These are phyloP conservation scores for Leavenworthia alabamica DNA, from an alignment of 345 rosid species.

Conservation along the genomic window DNA sequence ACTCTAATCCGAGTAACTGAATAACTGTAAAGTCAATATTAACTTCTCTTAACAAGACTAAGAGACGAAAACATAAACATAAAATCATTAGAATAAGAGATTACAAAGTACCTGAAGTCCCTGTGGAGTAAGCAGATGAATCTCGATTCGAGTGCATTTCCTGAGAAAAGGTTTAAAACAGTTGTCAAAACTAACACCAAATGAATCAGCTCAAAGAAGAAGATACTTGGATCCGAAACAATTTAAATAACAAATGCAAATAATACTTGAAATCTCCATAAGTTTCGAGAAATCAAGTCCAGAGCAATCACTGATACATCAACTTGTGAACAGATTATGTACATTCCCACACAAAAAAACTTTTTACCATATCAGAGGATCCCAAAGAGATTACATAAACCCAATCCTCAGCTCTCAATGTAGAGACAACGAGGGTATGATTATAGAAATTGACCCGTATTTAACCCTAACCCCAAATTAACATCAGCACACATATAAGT, in stretches of 20 bases:
- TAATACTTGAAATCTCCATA: background rate
- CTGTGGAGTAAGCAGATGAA: conserved; percentile 67
- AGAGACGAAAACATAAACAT: too few relatives aligned
- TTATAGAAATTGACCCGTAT: background rate
- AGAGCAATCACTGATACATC: background rate
- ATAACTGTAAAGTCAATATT: background rate
- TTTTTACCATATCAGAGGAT: background rate
- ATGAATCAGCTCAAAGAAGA: conserved; percentile 6
- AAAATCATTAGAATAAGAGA: too few relatives aligned
- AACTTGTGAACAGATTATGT: too few relatives aligned
- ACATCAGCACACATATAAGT: background rate
- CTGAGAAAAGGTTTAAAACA: conserved; percentile 36
- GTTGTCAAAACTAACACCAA: background rate
- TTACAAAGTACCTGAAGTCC: conserved; percentile 82
- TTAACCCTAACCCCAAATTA: conserved; percentile 6
- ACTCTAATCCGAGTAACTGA: background rate
- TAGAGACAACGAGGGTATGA: background rate
- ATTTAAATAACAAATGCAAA: background rate
- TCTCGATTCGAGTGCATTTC: conserved; percentile 90
- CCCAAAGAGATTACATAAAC: background rate
- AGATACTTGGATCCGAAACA: background rate
- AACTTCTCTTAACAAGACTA: background rate
- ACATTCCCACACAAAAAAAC: too few relatives aligned
- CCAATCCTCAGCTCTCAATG: too few relatives aligned
- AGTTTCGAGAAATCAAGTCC: background rate